Percentiles rank a stretch among this genome's conserved stretches.
Conservation (phyloP, 805 yeast genomes). For the Ogataea sp. region DNA sequence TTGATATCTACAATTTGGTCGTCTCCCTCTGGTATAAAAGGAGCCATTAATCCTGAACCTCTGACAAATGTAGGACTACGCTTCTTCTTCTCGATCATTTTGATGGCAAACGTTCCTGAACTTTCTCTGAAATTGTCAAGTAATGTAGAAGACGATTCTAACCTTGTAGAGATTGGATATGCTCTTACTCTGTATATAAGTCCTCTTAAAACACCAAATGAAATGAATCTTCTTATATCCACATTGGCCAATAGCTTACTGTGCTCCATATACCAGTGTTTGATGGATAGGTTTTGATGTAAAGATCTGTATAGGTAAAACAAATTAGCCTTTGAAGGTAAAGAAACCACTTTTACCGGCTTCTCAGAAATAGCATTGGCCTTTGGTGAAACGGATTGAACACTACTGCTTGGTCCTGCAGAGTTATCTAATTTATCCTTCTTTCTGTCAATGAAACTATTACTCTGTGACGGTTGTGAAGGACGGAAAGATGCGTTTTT, state of each 20-base stretch:
- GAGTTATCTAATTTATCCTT: not conserved
- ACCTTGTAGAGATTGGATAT: slow-evolving; percentile 52
- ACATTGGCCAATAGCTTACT: slow-evolving; percentile 48
- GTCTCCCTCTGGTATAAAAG: slow-evolving; percentile 9
- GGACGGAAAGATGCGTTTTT: not conserved
- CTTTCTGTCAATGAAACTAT: not conserved
- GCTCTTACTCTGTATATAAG: slow-evolving; percentile 74
- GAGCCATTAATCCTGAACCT: slow-evolving; percentile 1
- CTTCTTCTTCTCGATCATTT: not conserved
- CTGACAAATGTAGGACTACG: slow-evolving; percentile 2
- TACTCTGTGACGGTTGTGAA: not conserved
- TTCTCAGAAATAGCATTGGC: not conserved
- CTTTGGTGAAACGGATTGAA: not conserved
- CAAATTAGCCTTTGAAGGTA: slow-evolving; percentile 59
- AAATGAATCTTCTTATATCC: slow-evolving; percentile 76
- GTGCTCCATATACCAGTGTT: slow-evolving; percentile 76
- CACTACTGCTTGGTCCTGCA: not conserved
- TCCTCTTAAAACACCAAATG: slow-evolving; percentile 81
- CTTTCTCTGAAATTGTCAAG: not conserved
- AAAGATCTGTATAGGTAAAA: slow-evolving; percentile 72
- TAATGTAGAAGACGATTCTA: slow-evolving; percentile 23
- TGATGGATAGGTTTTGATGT: slow-evolving; percentile 67
- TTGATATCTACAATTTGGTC: slow-evolving; percentile 15
- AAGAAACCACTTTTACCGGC: slow-evolving; percentile 6
- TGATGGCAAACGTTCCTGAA: slow-evolving; percentile 13